A percentile compares a stretch with the other conserved stretches of the same genome.
These are phyloP conservation scores for Circinella minor DNA, from an alignment of 371 early-diverging fungal genomes.

Conservation along the genomic window DNA sequence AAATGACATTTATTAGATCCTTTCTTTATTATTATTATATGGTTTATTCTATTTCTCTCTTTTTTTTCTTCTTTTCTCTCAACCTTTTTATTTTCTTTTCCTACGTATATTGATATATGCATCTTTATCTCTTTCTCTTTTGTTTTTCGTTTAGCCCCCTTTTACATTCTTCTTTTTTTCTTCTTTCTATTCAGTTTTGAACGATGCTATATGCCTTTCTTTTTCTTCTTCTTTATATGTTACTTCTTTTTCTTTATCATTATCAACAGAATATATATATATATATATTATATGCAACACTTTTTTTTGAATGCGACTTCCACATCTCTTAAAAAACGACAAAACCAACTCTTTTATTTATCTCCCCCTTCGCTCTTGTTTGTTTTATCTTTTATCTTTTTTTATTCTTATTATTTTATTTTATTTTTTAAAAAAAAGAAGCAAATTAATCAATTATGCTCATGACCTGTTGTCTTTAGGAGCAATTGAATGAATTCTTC, in stretches of 20 bases:
- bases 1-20: background rate
- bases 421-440: background rate
- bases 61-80: background rate
- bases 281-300: background rate
- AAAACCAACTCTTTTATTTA: no score
- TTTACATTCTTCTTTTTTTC: background rate
- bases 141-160: background rate
- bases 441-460: constrained; percentile 5
- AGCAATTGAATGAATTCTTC: constrained; percentile 23
- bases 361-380: no score
- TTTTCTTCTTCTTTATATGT: background rate
- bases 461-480: constrained; percentile 14
- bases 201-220: constrained; percentile 5
- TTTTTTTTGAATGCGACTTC: no score
- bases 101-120: background rate
- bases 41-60: background rate
- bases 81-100: background rate
- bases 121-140: background rate
- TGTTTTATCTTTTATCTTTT: background rate
- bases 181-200: background rate
- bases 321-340: no score
- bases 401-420: background rate
- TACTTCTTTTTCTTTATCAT: background rate
- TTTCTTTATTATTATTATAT: background rate
- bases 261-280: background rate